A percentile compares a stretch with the other conserved stretches of the same genome.
Conservation (phyloP, 2,329 filamentous ascomycete species). For the Fusarium nelsonii region DNA sequence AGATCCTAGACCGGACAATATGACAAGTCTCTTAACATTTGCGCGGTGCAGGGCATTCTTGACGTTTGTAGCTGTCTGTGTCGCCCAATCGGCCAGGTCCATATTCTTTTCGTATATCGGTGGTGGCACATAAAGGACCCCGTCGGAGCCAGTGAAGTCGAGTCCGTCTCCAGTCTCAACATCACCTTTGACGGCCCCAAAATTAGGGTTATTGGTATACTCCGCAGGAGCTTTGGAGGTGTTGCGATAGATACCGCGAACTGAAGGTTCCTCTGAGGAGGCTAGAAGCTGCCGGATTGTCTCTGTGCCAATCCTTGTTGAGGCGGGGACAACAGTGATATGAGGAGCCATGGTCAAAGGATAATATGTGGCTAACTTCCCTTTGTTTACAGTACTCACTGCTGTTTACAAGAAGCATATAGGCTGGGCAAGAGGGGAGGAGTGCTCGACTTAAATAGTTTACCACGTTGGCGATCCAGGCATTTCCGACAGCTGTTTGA, state of each 20-base stretch:
- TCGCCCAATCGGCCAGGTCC: slow-evolving; percentile 43
- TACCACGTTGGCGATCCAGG: too few species aligned
- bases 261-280: slow-evolving; percentile 26
- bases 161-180: slow-evolving; percentile 42
- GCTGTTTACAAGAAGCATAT: background rate
- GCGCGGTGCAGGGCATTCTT: slow-evolving; percentile 36
- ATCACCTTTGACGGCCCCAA: slow-evolving; percentile 48
- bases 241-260: slow-evolving; percentile 51
- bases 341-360: slow-evolving; percentile 9
- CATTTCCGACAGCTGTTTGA: too few species aligned
- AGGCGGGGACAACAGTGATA: slow-evolving; percentile 51
- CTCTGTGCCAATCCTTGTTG: slow-evolving; percentile 47
- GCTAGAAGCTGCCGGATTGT: slow-evolving; percentile 46
- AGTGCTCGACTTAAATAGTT: background rate
- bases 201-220: slow-evolving; percentile 45
- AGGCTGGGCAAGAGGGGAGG: background rate
- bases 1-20: slow-evolving; percentile 48
- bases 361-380: background rate
- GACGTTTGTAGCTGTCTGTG: slow-evolving; percentile 42
- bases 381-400: background rate
- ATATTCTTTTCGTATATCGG: slow-evolving; percentile 43
- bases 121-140: slow-evolving; percentile 52
- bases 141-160: slow-evolving; percentile 48
- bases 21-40: slow-evolving; percentile 34
- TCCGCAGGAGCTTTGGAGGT: slow-evolving; percentile 46